Evolutionary conservation across 2,329 filamentous ascomycete species (phyloP).

Genomic region (Hymenotorrendiella dingleyae): DNA sequence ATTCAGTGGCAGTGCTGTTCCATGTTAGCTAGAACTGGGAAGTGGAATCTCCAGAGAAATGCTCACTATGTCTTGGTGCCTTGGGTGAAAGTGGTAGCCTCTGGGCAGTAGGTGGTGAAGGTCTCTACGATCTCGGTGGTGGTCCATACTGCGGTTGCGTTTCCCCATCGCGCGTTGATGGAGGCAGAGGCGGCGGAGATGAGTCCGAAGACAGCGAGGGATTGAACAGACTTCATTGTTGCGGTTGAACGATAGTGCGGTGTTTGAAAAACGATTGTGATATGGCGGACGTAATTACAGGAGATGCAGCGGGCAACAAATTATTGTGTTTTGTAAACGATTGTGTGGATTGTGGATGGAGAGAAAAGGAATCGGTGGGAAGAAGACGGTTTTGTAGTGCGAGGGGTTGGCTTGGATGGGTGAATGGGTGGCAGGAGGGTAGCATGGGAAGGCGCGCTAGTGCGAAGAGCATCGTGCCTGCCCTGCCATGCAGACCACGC

Average conservation of each 20-base stretch:
- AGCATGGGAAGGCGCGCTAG: too few species aligned
- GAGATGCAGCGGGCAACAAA: too few species aligned
- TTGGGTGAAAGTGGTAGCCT: conserved; percentile 38
- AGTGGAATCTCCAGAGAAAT: conserved; percentile 4
- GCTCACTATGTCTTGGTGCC: conserved; percentile 43
- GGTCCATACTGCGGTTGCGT: conserved; percentile 34
- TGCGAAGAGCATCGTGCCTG: too few species aligned
- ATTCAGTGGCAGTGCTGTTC: conserved; percentile 52
- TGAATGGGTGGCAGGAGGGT: too few species aligned
- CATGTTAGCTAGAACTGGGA: conserved; percentile 30
- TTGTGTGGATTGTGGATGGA: conserved; percentile 1
- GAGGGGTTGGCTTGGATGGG: too few species aligned
- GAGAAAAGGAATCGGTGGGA: background rate
- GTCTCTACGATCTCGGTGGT: conserved; percentile 32
- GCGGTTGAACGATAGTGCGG: conserved; percentile 7
- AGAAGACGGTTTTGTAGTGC: too few species aligned
- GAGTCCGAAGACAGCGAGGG: conserved; percentile 29
- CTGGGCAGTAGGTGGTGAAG: conserved; percentile 45
- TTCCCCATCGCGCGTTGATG: conserved; percentile 5
- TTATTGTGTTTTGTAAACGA: too few species aligned
- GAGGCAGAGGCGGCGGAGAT: conserved; percentile 22
- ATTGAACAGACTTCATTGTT: conserved; percentile 12
- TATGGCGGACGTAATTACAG: background rate
- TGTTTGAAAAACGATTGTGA: conserved; percentile 9
- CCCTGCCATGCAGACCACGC: too few species aligned